A percentile compares a stretch with the other conserved stretches of the same genome.
Evolutionary conservation across 225 moss, liverwort and hornwort species (phyloP).

Genomic region (Straminergon stramineum): DNA sequence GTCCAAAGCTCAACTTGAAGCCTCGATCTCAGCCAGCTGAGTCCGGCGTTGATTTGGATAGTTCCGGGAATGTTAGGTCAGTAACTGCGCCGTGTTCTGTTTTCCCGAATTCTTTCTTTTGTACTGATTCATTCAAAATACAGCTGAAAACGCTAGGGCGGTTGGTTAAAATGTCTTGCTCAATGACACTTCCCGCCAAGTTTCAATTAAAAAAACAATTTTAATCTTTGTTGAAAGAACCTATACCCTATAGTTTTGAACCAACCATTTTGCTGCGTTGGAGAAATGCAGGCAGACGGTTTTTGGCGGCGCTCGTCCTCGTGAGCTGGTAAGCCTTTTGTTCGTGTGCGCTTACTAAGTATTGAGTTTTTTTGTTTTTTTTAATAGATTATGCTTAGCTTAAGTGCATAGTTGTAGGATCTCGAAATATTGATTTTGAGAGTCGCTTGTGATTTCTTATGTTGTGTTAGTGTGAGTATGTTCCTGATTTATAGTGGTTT

Average conservation of each 20-base stretch:
- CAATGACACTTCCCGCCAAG: neutral
- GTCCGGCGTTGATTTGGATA: slow-evolving; percentile 46
- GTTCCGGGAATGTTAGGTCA: slow-evolving; percentile 84
- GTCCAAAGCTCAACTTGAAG: slow-evolving; percentile 89
- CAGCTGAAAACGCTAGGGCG: neutral
- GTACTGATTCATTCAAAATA: neutral
- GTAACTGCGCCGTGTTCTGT: neutral
- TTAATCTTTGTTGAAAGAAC: neutral
- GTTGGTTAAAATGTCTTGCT: neutral
- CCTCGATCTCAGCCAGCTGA: slow-evolving; percentile 77
- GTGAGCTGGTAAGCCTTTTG: slow-evolving; percentile 68
- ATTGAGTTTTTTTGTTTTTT: neutral
- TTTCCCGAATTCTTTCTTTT: neutral
- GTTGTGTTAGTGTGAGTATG: neutral
- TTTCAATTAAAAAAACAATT: neutral
- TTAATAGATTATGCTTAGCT: neutral
- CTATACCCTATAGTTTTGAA: neutral
- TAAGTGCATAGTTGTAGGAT: neutral
- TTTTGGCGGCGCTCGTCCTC: slow-evolving; percentile 95
- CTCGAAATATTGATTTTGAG: neutral
- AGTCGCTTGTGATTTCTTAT: neutral
- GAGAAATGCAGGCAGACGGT: slow-evolving; percentile 52
- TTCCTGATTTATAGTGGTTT: neutral
- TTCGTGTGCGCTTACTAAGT: neutral
- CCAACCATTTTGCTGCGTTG: neutral